Percentiles rank a stretch among this genome's conserved stretches.
phyloP scores from a whole-genome alignment of 768 basidiomycete species.

The Saitozyma podzolica region DNA sequence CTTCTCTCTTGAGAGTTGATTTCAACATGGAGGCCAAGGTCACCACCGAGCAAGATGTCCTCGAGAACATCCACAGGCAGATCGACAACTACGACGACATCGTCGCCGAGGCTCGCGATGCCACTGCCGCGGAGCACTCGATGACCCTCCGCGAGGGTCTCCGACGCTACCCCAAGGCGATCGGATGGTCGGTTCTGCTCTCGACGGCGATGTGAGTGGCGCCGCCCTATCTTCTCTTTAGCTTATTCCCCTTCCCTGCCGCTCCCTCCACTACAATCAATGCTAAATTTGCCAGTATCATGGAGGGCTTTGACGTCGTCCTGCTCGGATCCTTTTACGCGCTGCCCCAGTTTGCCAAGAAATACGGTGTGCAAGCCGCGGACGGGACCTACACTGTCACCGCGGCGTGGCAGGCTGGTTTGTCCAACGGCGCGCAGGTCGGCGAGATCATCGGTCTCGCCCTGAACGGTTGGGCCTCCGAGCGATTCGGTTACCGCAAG shows the following conservation, averaged over 20 bases:
- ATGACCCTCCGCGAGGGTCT: slow-evolving; percentile 46
- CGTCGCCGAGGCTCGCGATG: slow-evolving; percentile 9
- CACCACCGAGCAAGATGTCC: background rate
- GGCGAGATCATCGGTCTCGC: slow-evolving; percentile 49
- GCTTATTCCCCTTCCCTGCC: background rate
- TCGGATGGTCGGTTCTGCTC: slow-evolving; percentile 45
- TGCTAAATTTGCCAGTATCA: slow-evolving; percentile 20
- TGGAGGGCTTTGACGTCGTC: slow-evolving; percentile 30
- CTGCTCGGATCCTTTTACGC: slow-evolving; percentile 17
- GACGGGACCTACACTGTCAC: slow-evolving; percentile 24
- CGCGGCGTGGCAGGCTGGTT: slow-evolving; percentile 49
- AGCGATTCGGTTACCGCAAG: slow-evolving; percentile 30
- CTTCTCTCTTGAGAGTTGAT: too few species aligned
- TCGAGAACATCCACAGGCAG: background rate
- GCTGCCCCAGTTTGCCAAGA: slow-evolving; percentile 6
- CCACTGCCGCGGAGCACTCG: slow-evolving; percentile 23
- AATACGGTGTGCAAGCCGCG: slow-evolving; percentile 4
- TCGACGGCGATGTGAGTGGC: slow-evolving; percentile 9
- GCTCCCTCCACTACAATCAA: background rate
- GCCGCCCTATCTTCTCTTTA: too few species aligned
- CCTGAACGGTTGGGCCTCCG: slow-evolving; percentile 37
- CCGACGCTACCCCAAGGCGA: slow-evolving; percentile 42
- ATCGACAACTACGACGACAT: slow-evolving; percentile 2
- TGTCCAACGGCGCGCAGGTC: slow-evolving; percentile 37
- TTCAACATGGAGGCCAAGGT: background rate